Conservation (phyloP, 2,329 filamentous ascomycete species). For the Orbilia brochopaga region DNA sequence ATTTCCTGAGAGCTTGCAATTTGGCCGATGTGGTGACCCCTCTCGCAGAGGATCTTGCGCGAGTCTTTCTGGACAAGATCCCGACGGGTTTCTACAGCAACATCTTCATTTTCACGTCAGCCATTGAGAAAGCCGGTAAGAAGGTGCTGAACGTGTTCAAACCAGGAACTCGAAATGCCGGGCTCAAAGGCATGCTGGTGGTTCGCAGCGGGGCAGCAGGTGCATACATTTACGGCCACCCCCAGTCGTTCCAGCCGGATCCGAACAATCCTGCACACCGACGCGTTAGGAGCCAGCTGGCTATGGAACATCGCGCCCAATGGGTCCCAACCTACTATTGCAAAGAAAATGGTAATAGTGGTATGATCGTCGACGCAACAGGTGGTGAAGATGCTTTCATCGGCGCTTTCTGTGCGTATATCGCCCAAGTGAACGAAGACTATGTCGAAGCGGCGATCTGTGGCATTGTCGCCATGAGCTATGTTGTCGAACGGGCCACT, state of each 20-base stretch:
- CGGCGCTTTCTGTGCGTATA: background rate
- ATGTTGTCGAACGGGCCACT: background rate
- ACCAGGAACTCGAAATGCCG: background rate
- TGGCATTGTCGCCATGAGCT: background rate
- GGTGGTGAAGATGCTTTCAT: background rate
- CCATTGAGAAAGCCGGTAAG: background rate
- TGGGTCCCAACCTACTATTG: background rate
- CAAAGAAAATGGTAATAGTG: background rate
- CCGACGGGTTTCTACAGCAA: background rate
- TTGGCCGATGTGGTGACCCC: conserved; percentile 2
- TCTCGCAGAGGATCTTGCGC: background rate
- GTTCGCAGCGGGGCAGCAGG: background rate
- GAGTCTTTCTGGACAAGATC: background rate
- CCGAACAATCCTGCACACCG: background rate
- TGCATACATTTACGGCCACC: background rate
- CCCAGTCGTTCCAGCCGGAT: background rate
- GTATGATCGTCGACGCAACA: background rate
- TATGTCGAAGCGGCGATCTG: background rate
- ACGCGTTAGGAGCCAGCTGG: background rate
- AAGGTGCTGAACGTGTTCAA: background rate
- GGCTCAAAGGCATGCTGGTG: background rate
- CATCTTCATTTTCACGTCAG: background rate
- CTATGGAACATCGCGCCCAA: background rate
- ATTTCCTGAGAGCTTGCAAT: background rate
- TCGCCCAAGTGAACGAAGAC: conserved; percentile 1